Conservation (phyloP, 2,329 filamentous ascomycete species). For the Alternaria panax region DNA sequence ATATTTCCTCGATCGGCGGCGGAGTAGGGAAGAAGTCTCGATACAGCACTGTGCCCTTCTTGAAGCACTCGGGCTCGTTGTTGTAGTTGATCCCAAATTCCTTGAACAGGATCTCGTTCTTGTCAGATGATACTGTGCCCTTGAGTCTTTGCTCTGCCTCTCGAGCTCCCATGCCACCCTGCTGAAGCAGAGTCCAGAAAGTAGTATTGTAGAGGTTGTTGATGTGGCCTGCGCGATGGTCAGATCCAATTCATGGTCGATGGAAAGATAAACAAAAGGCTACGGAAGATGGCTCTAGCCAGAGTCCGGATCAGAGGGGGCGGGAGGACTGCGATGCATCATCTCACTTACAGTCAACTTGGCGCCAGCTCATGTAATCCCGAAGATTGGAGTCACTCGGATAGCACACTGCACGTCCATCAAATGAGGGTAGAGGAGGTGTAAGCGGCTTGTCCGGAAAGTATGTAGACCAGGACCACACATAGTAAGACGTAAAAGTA, state of each 20-base stretch:
- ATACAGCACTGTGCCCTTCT: slow-evolving; percentile 90
- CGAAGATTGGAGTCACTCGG: slow-evolving; percentile 81
- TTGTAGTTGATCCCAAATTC: slow-evolving; percentile 96
- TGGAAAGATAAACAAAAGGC: not conserved
- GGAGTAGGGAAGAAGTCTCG: slow-evolving; percentile 62
- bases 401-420: slow-evolving; percentile 90
- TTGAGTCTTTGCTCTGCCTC: slow-evolving; percentile 83
- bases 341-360: slow-evolving; percentile 81
- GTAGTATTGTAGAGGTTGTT: slow-evolving; percentile 99
- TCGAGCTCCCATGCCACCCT: slow-evolving; percentile 75
- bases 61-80: slow-evolving; percentile 90
- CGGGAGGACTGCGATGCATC: not conserved
- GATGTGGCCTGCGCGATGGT: slow-evolving; percentile 74
- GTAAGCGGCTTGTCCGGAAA: slow-evolving; percentile 77
- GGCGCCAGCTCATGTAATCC: slow-evolving; percentile 97
- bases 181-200: slow-evolving; percentile 87
- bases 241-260: not conserved
- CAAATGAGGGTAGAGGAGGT: slow-evolving; percentile 84
- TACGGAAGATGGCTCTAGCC: not conserved
- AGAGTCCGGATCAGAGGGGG: not conserved
- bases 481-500: slow-evolving; percentile 91
- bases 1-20: slow-evolving; percentile 16
- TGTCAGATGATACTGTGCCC: slow-evolving; percentile 83
- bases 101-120: slow-evolving; percentile 94
- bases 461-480: slow-evolving; percentile 77